Conservation (phyloP, 371 early-diverging fungal species). For the Gilbertella persicaria region DNA sequence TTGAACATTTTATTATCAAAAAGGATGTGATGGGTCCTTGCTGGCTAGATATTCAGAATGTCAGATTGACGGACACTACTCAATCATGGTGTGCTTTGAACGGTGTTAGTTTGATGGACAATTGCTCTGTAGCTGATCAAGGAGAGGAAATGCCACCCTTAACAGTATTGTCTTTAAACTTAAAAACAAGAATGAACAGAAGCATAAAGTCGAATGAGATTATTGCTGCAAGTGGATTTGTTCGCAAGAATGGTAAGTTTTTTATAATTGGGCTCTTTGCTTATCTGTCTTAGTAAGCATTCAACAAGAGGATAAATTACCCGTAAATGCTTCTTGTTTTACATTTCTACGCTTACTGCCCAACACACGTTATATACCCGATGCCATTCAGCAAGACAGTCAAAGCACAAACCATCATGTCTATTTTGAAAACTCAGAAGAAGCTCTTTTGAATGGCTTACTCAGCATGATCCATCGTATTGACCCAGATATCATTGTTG, state of each 20-base stretch:
- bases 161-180: constrained; percentile 76
- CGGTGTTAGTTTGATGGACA: constrained; percentile 65
- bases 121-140: constrained; percentile 45
- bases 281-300: neutral
- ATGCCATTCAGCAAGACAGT: constrained; percentile 44
- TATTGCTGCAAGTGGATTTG: constrained; percentile 53
- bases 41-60: constrained; percentile 89
- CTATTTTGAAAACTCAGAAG: constrained; percentile 58
- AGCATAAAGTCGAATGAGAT: constrained; percentile 83
- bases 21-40: constrained; percentile 96
- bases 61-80: constrained; percentile 37
- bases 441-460: constrained; percentile 60
- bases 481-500: constrained; percentile 96
- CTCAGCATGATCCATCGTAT: constrained; percentile 65
- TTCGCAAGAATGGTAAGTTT: constrained; percentile 9
- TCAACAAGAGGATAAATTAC: neutral
- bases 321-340: constrained; percentile 33
- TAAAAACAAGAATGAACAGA: constrained; percentile 79
- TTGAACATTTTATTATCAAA: constrained; percentile 90
- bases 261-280: constrained; percentile 25
- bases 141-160: constrained; percentile 70
- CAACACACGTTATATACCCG: constrained; percentile 55
- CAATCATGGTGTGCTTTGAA: constrained; percentile 88
- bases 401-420: constrained; percentile 24
- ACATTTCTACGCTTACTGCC: constrained; percentile 64